Evolutionary conservation across 352 stramenopile genomes (phyloP), one percentile per base, ranked within the genome.

Genomic region (Globisporangium camurandrum): DNA sequence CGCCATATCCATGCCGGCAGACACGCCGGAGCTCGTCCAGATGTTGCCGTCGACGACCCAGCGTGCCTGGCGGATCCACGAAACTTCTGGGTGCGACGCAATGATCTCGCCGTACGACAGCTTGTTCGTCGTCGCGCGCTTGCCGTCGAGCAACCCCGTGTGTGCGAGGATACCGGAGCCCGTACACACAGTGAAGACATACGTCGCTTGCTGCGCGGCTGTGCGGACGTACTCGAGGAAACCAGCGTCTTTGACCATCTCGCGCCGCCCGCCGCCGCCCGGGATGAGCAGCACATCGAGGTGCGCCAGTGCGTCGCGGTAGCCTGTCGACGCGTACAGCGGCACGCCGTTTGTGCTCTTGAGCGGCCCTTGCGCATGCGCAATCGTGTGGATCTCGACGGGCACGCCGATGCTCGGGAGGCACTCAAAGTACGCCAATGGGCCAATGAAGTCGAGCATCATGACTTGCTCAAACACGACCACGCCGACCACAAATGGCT

Each of bases 401-500:
- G 66, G 62, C 26, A 78, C 56, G 23, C 53, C 59, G 51, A 80
- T 54, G 3, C 43, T 63, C 36, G 66, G 66, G 27, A 87, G 66
- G 43, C 73, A 61, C 59, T 84, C 72, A 47, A 84, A 57, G 51
- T 81, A 87, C 43, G 70, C 66, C 19, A 68, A 70, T 14, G 69
- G 66, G 7, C 75, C 75, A 46, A 84, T 61, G 56, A 64, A 84
- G 51, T 87, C 75, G 44, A 85, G 67, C 58, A 71, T 56, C 62
- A 80, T 73, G 41, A 84, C 70, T 42, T 54, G 51, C 22, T 82
- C 66, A 49, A 78, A 87, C 33, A 87, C 54, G 50, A 87, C 58
- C 22, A 87, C 69, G 46, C 69, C 75, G 33, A 87, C 61, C 12
- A 46, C 49, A 19, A 86, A 54, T 36, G 61, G 49, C n/a, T 24